Evolutionary conservation across 2,329 filamentous ascomycete species (phyloP).

Genomic region (Ophioceras dolichostomum): DNA sequence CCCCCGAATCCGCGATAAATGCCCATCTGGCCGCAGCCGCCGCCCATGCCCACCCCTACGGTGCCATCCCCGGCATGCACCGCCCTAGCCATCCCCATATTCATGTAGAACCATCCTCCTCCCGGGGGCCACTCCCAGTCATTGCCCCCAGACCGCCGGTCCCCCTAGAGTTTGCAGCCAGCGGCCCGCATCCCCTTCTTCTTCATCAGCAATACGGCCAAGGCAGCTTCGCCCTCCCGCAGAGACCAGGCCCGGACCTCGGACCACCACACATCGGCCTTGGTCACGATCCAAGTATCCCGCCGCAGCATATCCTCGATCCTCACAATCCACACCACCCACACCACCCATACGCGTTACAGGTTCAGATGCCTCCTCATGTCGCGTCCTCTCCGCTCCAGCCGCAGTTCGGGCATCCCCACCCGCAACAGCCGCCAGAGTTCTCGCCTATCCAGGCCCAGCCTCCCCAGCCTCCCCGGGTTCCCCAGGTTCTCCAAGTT

Average conservation of each 20-base stretch:
- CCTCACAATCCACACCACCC: background rate
- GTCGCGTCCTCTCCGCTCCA: background rate
- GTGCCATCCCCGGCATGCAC: no score
- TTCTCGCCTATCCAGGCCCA: constrained; percentile 9
- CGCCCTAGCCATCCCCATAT: no score
- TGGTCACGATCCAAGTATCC: background rate
- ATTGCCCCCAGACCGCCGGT: constrained; percentile 39
- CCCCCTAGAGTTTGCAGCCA: no score
- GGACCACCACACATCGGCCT: background rate
- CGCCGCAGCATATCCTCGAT: background rate
- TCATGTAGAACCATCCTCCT: constrained; percentile 22
- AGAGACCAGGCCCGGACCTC: background rate
- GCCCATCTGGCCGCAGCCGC: constrained; percentile 19
- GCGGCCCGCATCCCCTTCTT: no score
- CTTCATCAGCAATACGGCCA: no score
- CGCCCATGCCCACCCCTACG: constrained; percentile 18
- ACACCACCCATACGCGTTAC: background rate
- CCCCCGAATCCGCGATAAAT: constrained; percentile 31
- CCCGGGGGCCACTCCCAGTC: constrained; percentile 24
- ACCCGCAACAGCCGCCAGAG: background rate
- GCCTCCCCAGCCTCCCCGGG: constrained; percentile 10
- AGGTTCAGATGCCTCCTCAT: no score
- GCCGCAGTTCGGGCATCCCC: background rate
- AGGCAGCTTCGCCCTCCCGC: no score
- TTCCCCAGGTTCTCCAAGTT: no score